Base-by-base conservation (phyloP, 108 stramenopile species). In the Conticribra weissflogii region DNA sequence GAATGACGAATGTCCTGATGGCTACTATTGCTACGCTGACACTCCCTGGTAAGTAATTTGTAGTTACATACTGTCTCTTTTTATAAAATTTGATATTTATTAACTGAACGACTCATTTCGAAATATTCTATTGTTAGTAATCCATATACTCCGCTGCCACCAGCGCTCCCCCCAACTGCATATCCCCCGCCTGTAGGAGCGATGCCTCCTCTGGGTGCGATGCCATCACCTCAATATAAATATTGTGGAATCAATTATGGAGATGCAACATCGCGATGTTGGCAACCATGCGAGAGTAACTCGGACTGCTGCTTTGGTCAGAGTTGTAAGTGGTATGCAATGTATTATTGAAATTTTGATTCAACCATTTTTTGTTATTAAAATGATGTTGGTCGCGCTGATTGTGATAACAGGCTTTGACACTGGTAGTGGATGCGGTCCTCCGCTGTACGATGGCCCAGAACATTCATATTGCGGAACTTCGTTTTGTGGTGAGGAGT, bases 1-100 rank as follows among this genome's bases (percentile, higher is more conserved):
- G 17, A 44, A 85, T 22, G 58, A 34, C 2, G 88, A 87, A 29
- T 94, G 93, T 74, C 88, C 88, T 0, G 63, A 63, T 46, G 85
- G 75, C 18, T 61, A 85, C 55, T 81, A 63, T 49, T 94, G 93
- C 54, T 91, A 85, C 76, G 90, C 93, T 34, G 90, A 94, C 61
- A 87, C 86, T 0, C 85, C 93, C 0, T 91, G 93, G 54, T 69
- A 81, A 51, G 24, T 55, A 24, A 5, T 16, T n/a, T n/a, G n/a
- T n/a, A n/a, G n/a, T n/a, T n/a, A n/a, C n/a, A n/a, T n/a, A n/a
- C n/a, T n/a, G n/a, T n/a, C n/a, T n/a, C n/a, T n/a, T n/a, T n/a
- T n/a, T n/a, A n/a, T n/a, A n/a, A n/a, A n/a, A n/a, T n/a, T n/a
- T n/a, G n/a, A n/a, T n/a, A n/a, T n/a, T n/a, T n/a, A n/a, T n/a